Conservation (phyloP, 1,139 yeast genomes). For the Yamadazyma jaroonii region DNA sequence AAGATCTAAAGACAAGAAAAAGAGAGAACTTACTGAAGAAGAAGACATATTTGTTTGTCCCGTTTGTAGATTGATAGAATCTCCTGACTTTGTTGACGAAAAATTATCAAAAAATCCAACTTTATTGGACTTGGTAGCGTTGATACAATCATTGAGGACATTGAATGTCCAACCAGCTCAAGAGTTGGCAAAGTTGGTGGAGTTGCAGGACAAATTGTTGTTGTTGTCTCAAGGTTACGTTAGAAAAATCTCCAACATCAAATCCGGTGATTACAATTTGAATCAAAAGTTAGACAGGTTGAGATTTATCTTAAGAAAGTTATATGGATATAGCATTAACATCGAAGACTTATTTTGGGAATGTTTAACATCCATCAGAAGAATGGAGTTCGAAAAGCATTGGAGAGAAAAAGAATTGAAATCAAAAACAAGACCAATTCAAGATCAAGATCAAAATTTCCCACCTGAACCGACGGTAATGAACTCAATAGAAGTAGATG, state of each 20-base stretch:
- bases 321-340: constrained; percentile 33
- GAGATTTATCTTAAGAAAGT: constrained; percentile 28
- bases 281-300: constrained; percentile 23
- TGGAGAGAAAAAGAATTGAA: neutral
- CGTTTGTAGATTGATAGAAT: constrained; percentile 45
- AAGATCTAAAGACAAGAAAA: neutral
- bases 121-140: constrained; percentile 15
- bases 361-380: constrained; percentile 19
- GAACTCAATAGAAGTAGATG: neutral
- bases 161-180: constrained; percentile 39
- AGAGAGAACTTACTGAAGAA: constrained; percentile 17
- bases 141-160: constrained; percentile 26
- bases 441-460: neutral
- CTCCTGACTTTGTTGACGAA: constrained; percentile 16
- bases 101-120: constrained; percentile 21
- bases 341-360: constrained; percentile 23
- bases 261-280: constrained; percentile 8
- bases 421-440: neutral
- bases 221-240: constrained; percentile 12
- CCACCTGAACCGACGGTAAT: neutral
- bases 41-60: constrained; percentile 55
- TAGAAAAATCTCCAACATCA: constrained; percentile 15
- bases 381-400: constrained; percentile 7
- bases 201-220: constrained; percentile 14
- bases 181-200: constrained; percentile 30